These are phyloP conservation scores for Hygrophorus pudorinus DNA, from an alignment of 768 basidiomycete species.

Conservation along the genomic window DNA sequence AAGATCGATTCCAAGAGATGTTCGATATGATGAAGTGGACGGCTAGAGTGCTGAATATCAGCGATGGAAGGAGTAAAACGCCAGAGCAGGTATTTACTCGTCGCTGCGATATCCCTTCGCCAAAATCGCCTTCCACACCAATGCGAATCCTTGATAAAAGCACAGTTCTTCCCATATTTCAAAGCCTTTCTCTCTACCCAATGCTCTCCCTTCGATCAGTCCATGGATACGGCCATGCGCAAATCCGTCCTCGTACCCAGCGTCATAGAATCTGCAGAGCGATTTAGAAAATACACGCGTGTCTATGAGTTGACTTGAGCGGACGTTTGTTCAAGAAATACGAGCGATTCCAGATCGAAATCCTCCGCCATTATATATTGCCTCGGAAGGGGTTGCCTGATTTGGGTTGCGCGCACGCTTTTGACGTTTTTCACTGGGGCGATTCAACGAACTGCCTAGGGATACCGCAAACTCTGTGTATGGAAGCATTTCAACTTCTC, in stretches of 20 bases:
- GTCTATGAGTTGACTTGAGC: constrained; percentile 9
- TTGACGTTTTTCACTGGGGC: no score
- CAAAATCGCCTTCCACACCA: constrained; percentile 53
- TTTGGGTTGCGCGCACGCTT: no score
- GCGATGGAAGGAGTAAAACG: constrained; percentile 1
- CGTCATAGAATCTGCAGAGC: constrained; percentile 59
- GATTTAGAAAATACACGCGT: constrained; percentile 3
- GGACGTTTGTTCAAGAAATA: constrained; percentile 56
- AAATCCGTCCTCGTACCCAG: constrained; percentile 69
- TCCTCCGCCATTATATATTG: constrained; percentile 11
- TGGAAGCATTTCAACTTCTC: constrained; percentile 87
- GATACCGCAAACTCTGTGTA: constrained; percentile 14
- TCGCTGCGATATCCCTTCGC: constrained; percentile 30
- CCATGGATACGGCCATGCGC: constrained; percentile 86
- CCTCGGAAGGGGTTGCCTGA: neutral
- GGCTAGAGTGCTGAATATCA: constrained; percentile 26
- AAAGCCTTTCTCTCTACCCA: constrained; percentile 85
- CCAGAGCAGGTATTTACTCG: constrained; percentile 31
- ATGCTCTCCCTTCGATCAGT: constrained; percentile 79
- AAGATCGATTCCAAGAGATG: constrained; percentile 62
- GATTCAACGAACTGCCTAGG: neutral
- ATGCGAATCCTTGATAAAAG: constrained; percentile 82
- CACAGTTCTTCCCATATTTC: constrained; percentile 98
- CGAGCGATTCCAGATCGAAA: constrained; percentile 52
- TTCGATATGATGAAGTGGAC: constrained; percentile 51